Evolutionary conservation across 2,329 filamentous ascomycete species (phyloP), one percentile per base, ranked within the genome.

Genomic region (Scortechinia acanthostroma): DNA sequence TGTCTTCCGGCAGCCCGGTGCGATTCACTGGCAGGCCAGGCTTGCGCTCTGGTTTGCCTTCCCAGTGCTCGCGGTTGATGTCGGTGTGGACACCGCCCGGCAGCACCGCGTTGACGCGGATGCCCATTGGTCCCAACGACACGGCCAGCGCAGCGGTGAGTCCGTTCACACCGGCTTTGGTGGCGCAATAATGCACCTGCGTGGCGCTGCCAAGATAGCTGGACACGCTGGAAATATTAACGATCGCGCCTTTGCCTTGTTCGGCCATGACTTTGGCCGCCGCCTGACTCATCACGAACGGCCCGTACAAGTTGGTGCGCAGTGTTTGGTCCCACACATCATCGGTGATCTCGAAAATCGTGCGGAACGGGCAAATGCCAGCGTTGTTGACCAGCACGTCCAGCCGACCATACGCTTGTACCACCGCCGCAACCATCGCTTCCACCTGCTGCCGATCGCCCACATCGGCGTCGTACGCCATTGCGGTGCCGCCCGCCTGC

Each of bases 311-410:
- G 42, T 72, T 71, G 44, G 70, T 55, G 43, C 66, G 61, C 4
- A 71, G 43, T 2, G 69, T 58, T 0, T 60, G 57, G 2, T 66
- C 54, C 63, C 64, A 71, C 42, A 69, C 64, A 0, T 51, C 47
- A 40, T 40, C 54, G 15, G 48, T n/a, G 0, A 60, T 64, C 15
- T 57, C 51, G 0, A 58, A 58, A 42, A 60, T 62, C 0, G 64
- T 60, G 33, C 65, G 61, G 45, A 63, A 65, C 44, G 63, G 55
- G 0, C 59, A 58, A 4, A 68, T 58, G 6, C 66, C 66, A 1
- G 66, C 66, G 0, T 61, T 59, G 44, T 69, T 68, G 44, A 68
- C 61, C 4, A 62, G 58, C 43, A 66, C 66, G 48, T 70, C 65
- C 2, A 69, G 49, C 0, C 64, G 55, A 0, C 64, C 62, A 37